phyloP scores from a whole-genome alignment of 371 early-diverging fungal species.

The Entomophthora muscae region DNA sequence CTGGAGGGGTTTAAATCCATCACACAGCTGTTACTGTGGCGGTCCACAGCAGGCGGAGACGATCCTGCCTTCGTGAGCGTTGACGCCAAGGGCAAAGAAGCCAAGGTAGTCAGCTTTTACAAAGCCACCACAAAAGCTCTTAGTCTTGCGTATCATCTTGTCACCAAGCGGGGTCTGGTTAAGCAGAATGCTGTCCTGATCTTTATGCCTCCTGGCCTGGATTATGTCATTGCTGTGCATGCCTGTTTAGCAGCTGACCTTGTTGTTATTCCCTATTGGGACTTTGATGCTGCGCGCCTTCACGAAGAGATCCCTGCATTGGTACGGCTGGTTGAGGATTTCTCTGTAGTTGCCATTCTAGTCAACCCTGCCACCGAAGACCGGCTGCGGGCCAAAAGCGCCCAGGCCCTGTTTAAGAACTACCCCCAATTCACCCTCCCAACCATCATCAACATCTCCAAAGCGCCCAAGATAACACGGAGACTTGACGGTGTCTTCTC shows the following conservation, averaged over 20 bases:
- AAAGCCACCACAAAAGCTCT: constrained; percentile 53
- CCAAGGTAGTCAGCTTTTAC: constrained; percentile 41
- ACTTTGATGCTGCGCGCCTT: constrained; percentile 38
- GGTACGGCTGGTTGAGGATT: constrained; percentile 34
- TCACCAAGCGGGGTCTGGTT: constrained; percentile 28
- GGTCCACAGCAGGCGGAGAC: constrained; percentile 39
- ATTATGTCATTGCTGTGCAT: constrained; percentile 52
- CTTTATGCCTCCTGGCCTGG: constrained; percentile 48
- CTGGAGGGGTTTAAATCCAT: constrained; percentile 38
- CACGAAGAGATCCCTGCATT: constrained; percentile 47
- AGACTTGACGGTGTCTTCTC: constrained; percentile 17
- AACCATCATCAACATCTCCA: constrained; percentile 9
- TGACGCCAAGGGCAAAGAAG: constrained; percentile 33
- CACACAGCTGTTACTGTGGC: constrained; percentile 50
- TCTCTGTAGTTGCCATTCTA: constrained; percentile 32
- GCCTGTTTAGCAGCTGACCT: constrained; percentile 64
- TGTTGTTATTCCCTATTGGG: constrained; percentile 48
- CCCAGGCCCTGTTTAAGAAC: constrained; percentile 15
- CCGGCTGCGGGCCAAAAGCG: constrained; percentile 30
- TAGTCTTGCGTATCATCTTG: constrained; percentile 35
- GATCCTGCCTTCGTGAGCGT: constrained; percentile 42
- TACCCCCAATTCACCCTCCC: constrained; percentile 11
- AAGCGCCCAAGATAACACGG: background rate
- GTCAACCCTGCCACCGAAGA: constrained; percentile 45
- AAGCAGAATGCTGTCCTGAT: constrained; percentile 42